Evolutionary conservation across 108 stramenopile species (phyloP), one percentile per base, ranked within the genome.

Genomic region (Discostella pseudostelligera): DNA sequence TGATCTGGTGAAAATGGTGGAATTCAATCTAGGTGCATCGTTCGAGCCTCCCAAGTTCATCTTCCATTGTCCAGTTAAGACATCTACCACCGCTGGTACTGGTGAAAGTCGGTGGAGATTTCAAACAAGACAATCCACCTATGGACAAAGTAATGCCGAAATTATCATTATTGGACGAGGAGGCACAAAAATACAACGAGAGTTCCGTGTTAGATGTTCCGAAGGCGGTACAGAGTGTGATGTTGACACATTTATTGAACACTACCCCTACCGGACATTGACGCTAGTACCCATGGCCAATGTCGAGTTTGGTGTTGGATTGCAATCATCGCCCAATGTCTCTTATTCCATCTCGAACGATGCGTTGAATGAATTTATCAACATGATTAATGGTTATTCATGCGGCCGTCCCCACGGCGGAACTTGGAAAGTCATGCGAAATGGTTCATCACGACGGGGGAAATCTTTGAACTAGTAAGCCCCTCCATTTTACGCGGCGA

Each of bases 401-500:
- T 10, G 16, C 29, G 32, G 4, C 5, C 32, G 32, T 4, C 3
- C 3, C 14, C 28, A 22, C 14, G 13, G 9, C 12, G 29, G 43
- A 12, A 35, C 16, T 13, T 83, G 83, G 83, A 72, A 78, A 42
- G 29, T 83, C 3, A 65, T 80, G 9, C 50, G 48, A 4, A 79
- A 83, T 61, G 1, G 42, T 0, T 65, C 56, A 24, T n/a, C n/a
- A n/a, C n/a, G n/a, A n/a, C n/a, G n/a, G n/a, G n/a, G n/a, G n/a
- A n/a, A n/a, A n/a, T n/a, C n/a, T 80, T 83, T 49, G 83, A 83
- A 56, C 28, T 83, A 3, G 83, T 83, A 3, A 81, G 80, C 5
- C 80, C 70, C 5, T 77, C 70, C n/a, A 47, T 70, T 25, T 50
- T 84, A 45, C 36, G 8, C 11, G 77, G 72, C 10, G 80, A 72